Conservation (phyloP, 352 stramenopile species). For the Sclerospora graminicola region DNA sequence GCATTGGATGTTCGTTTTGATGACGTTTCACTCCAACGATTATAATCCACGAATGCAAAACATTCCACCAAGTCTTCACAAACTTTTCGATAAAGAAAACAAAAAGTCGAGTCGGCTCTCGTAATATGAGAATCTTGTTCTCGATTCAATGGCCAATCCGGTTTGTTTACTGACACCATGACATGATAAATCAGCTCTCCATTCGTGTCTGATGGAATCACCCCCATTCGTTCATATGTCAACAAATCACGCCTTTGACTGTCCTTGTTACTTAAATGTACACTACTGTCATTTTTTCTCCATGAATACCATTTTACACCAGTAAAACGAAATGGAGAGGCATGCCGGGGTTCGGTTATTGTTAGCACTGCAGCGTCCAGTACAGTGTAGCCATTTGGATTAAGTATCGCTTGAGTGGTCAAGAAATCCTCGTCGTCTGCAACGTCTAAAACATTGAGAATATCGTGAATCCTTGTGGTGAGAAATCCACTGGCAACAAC, state of each 20-base stretch:
- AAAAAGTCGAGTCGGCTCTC: conserved; percentile 31
- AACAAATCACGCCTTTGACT: conserved; percentile 29
- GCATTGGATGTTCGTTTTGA: conserved; percentile 23
- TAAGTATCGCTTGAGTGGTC: conserved; percentile 25
- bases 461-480: conserved; percentile 8
- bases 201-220: conserved; percentile 23
- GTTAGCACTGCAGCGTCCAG: conserved; percentile 32
- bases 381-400: conserved; percentile 6
- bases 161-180: conserved; percentile 33
- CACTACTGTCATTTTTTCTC: conserved; percentile 8
- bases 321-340: conserved; percentile 42
- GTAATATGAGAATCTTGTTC: conserved; percentile 13
- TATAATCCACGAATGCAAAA: conserved; percentile 41
- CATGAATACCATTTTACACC: conserved; percentile 48
- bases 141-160: conserved; percentile 24
- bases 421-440: conserved; percentile 28
- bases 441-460: conserved; percentile 31
- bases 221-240: conserved; percentile 51
- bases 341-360: conserved; percentile 20
- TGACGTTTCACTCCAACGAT: conserved; percentile 11
- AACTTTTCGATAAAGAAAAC: conserved; percentile 42
- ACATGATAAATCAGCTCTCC: conserved; percentile 41
- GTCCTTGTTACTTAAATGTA: conserved; percentile 4
- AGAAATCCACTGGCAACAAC: conserved; percentile 39
- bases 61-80: conserved; percentile 42